phyloP scores from a whole-genome alignment of 2,329 filamentous ascomycete genomes.

The Chaetoscypha palmicola region DNA sequence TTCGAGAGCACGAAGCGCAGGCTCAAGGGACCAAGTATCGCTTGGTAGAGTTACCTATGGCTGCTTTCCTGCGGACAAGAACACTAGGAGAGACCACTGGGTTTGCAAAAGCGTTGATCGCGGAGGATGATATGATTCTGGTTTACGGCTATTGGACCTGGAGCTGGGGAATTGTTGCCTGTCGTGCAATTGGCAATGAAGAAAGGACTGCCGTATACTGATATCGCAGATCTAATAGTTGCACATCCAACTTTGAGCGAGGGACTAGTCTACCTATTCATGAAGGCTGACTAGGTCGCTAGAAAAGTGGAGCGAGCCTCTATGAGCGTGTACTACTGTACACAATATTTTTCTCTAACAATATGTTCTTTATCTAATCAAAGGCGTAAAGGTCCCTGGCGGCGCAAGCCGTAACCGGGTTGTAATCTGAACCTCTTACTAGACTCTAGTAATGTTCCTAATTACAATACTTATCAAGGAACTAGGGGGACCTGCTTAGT shows the following conservation, averaged over 20 bases:
- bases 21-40: neutral
- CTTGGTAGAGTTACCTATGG: neutral
- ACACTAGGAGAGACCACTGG: neutral
- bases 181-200: conserved; percentile 19
- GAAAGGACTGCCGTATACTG: conserved; percentile 10
- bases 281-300: too few relatives aligned
- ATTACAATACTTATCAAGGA: too few relatives aligned
- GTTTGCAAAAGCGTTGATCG: neutral
- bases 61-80: neutral
- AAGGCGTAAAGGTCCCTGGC: too few relatives aligned
- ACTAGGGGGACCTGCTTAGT: too few relatives aligned
- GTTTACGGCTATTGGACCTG: conserved; percentile 13
- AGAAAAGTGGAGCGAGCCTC: too few relatives aligned
- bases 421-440: too few relatives aligned
- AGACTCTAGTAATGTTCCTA: too few relatives aligned
- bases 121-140: conserved; percentile 14
- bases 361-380: too few relatives aligned
- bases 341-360: too few relatives aligned
- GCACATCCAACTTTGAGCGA: conserved; percentile 17
- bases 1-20: neutral
- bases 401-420: too few relatives aligned
- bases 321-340: too few relatives aligned
- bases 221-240: conserved; percentile 14
- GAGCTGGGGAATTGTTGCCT: conserved; percentile 16
- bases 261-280: conserved; percentile 9